Evolutionary conservation across 202 grass and related monocot genomes (phyloP), one percentile per base, ranked within the genome.

Genomic region (Cymbopogon flexuosus): DNA sequence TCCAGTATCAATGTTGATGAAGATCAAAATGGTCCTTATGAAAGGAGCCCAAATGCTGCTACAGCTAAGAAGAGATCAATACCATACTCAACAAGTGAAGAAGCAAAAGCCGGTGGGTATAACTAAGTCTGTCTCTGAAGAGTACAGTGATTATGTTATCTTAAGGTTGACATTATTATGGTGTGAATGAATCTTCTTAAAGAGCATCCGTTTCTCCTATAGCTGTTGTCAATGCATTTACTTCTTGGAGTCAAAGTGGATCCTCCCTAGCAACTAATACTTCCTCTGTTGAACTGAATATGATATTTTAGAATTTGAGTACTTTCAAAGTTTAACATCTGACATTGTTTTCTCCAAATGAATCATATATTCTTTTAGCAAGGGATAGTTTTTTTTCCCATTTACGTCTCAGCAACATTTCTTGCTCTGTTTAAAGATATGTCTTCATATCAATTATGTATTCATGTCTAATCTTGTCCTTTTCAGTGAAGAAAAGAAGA

Each of bases 91-190:
- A 81, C 85, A 36, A 88, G 83, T 79, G 88, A 96, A 73, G 83
- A 93, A 49, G 80, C 63, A 57, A 90, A 96, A 96, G 68, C 77
- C n/a, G 90, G 93, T 93, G 68, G 19, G 83, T 89, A 62, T 15
- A 58, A 3, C 52, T 68, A 69, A 40, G 68, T 73, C 68, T 33
- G 34, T 23, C 65, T 15, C 27, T 68, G n/a, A 43, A 73, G 49
- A 75, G 10, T 59, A 40, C 74, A 10, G 14, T 62, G 33, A 4
- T 22, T 18, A 83, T 65, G 43, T 6, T 68, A 3, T 34, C 52
- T 67, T 61, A n/a, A 5, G 27, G 11, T 23, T 18, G 8, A 21
- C 47, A 62, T 62, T 60, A 56, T 24, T 43, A 79, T 41, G 29
- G 40, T 88, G 41, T 75, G 68, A 68, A 74, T 79, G 39, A 52